Evolutionary conservation across 192 early-diverging fungal species (phyloP), one percentile per base, ranked within the genome.

Genomic region (Gonapodya prolifera): DNA sequence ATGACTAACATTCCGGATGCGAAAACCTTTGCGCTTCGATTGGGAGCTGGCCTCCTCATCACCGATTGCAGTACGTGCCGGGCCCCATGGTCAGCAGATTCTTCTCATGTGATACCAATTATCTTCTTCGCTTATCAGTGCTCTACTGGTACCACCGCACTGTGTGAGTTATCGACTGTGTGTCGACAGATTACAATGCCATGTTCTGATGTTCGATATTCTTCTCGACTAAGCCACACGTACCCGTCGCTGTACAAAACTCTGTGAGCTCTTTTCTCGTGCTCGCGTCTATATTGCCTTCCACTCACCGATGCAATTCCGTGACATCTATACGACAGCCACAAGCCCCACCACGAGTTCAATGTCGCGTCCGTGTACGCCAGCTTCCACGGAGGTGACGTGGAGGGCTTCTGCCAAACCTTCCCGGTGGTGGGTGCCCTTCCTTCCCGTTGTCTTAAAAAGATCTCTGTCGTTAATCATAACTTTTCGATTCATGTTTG

Each of bases 341-440:
- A 61, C 45, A 61, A 61, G 23, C 45, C 45, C 8, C 71, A 73
- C 28, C 71, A 73, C 71, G 71, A 73, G 71, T 73, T 73, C 71
- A 73, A 73, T 29, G 71, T 73, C 18, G 18, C 28, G 2, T 73
- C 71, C 16, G 71, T 73, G 71, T 73, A 73, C 71, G 71, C 71
- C 18, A 30, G 28, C 31, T 73, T 73, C 71, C 32, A 73, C 71
- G 71, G 71, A 2, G 71, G 71, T 13, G 71, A 18, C 18, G 29
- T 73, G 2, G 71, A 73, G 31, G 71, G 71, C 18, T 18, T 32
- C 71, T 73, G 18, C 71, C 71, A 73, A 29, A 73, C 28, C 16
- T 16, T 13, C 16, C 71, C 71, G 28, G 31, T 16, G 8, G 45
- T 32, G 8, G 13, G 32, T 32, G 29, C 29, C 31, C 71, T 73